phyloP scores from a whole-genome alignment of 495 filamentous ascomycete species.

The Penicillium ucsense region DNA sequence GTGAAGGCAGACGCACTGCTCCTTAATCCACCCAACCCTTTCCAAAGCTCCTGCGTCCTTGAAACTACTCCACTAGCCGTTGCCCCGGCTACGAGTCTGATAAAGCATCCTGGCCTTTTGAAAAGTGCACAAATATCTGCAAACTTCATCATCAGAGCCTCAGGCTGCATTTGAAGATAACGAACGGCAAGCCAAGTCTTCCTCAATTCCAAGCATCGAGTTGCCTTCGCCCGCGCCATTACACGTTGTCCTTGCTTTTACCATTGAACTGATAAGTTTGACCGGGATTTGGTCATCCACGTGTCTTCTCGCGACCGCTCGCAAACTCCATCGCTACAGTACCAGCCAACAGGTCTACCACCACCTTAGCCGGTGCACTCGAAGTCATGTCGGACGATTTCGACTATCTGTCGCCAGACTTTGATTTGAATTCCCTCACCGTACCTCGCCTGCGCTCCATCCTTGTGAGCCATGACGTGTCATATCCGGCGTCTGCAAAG shows the following conservation, averaged over 20 bases:
- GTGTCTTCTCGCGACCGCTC: neutral
- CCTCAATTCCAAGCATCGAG: no score
- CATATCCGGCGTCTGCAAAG: conserved; percentile 78
- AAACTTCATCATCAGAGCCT: conserved; percentile 5
- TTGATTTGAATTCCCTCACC: conserved; percentile 74
- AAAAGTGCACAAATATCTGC: conserved; percentile 20
- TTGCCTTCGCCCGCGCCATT: no score
- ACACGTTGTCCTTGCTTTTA: no score
- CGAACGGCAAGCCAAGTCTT: conserved; percentile 9
- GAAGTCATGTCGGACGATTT: conserved; percentile 55
- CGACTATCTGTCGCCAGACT: conserved; percentile 74
- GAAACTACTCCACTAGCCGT: conserved; percentile 19
- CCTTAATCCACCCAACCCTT: no score
- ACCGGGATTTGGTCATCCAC: no score
- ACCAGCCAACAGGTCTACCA: neutral
- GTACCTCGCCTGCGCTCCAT: conserved; percentile 81
- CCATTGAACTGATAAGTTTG: no score
- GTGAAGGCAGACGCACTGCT: no score
- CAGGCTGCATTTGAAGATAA: conserved; percentile 11
- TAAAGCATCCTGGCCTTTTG: conserved; percentile 15
- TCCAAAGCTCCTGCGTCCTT: neutral
- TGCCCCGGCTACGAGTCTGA: conserved; percentile 29
- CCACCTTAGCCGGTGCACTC: conserved; percentile 1
- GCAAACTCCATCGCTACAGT: neutral
- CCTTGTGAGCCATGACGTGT: conserved; percentile 73